Evolutionary conservation across 2,329 filamentous ascomycete genomes (phyloP), one percentile per base, ranked within the genome.

Genomic region (Fusarium proliferatum): DNA sequence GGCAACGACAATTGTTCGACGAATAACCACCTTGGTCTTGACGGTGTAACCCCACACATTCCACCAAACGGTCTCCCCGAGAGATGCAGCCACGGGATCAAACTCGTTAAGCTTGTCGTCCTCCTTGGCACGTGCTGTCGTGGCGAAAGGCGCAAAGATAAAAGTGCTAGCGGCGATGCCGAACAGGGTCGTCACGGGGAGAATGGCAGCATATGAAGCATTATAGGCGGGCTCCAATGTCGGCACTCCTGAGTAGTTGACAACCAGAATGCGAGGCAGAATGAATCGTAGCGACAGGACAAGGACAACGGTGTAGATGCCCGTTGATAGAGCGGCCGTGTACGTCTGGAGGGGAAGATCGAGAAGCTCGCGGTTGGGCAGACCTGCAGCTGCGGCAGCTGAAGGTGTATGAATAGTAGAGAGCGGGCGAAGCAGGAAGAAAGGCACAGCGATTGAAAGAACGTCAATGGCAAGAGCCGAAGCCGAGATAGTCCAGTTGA

Each of bases 121-220:
- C 71, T 85, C 83, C 48, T 80, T 79, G 21, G 84, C 86, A 33
- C 83, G 84, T 33, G 86, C 87, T 0, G 88, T 86, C 19, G 85
- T 87, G 23, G 89, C 88, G 28, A 90, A 88, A 4, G 92, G 91
- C 43, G 90, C 89, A 81, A 97, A 97, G 74, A 98, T 89, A 80
- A 97, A 96, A 51, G 89, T 88, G 69, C 90, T 90, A 9, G 92
- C 91, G 2, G 94, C 93, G 69, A 90, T 85, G 6, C 95, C 95
- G 23, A 93, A 86, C 5, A 86, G 77, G 7, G 88, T 71, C 11
- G 86, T 86, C 48, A 87, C 87, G 2, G 92, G 90, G 7, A 94
- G 82, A 53, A 93, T 86, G 13, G 88, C 86, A 45, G 88, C 81
- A 42, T 90, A 89, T 3, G 88, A 88, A 16, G 92, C 88, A 28